Conservation (phyloP, 1,139 yeast species). For the Wickerhamiella infanticola region DNA sequence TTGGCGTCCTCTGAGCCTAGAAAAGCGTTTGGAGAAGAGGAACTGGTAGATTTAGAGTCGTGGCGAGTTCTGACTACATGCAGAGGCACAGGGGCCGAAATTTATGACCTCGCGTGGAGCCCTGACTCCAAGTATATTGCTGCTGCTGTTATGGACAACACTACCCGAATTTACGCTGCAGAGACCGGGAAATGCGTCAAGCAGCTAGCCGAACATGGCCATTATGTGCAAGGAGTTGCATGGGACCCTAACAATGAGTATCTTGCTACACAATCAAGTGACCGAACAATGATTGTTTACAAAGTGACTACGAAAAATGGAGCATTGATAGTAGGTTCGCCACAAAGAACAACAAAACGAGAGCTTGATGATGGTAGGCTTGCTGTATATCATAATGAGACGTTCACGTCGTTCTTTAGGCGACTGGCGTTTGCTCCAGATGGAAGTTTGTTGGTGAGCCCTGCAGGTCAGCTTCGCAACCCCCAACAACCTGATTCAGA, state of each 20-base stretch:
- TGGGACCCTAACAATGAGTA: constrained; percentile 83
- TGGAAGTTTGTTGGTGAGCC: constrained; percentile 64
- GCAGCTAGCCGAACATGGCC: constrained; percentile 59
- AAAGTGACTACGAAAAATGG: constrained; percentile 25
- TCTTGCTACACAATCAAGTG: constrained; percentile 81
- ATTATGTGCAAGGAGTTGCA: constrained; percentile 86
- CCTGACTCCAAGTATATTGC: constrained; percentile 61
- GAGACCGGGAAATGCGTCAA: constrained; percentile 42
- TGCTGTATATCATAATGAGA: constrained; percentile 54
- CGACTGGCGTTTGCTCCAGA: constrained; percentile 79
- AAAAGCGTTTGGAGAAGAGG: constrained; percentile 16
- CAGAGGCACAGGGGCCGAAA: constrained; percentile 45
- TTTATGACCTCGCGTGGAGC: constrained; percentile 85
- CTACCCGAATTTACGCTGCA: constrained; percentile 51
- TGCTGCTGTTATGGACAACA: constrained; percentile 88
- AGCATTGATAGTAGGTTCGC: constrained; percentile 1
- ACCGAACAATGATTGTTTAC: constrained; percentile 62
- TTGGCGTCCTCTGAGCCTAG: constrained; percentile 28
- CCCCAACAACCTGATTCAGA: constrained; percentile 24
- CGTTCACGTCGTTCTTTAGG: constrained; percentile 78
- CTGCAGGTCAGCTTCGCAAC: constrained; percentile 45
- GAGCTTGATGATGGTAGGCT: not conserved
- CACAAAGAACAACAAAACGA: constrained; percentile 20
- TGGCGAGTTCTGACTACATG: constrained; percentile 51
- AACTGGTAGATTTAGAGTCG: constrained; percentile 45